phyloP scores from a whole-genome alignment of 1,139 yeast species.

The Suhomyces kunorum region DNA sequence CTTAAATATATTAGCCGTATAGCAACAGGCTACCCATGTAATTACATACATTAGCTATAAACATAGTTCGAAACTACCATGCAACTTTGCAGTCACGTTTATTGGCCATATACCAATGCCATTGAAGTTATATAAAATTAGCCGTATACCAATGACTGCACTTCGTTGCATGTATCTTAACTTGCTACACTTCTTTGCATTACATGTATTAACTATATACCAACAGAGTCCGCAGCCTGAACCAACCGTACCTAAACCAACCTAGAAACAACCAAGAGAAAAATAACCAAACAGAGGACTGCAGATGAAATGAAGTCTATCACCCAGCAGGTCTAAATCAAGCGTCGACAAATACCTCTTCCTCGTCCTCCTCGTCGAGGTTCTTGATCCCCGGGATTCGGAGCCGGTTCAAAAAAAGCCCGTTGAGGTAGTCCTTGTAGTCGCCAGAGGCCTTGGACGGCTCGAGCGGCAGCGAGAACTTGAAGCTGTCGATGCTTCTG shows the following conservation, averaged over 20 bases:
- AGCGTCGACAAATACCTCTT: slow-evolving; percentile 32
- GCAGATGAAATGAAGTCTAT: slow-evolving; percentile 8
- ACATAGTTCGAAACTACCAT: too few relatives aligned
- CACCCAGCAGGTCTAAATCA: slow-evolving; percentile 12
- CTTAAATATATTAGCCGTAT: too few relatives aligned
- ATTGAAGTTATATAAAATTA: not conserved
- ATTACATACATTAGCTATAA: too few relatives aligned
- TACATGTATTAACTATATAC: slow-evolving; percentile 8
- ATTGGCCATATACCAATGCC: not conserved
- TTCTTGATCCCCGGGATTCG: slow-evolving; percentile 21
- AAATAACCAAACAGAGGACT: not conserved
- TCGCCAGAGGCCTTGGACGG: slow-evolving; percentile 9
- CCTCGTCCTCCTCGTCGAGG: slow-evolving; percentile 29
- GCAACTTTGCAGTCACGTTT: not conserved
- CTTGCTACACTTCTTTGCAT: not conserved
- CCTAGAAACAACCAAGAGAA: not conserved
- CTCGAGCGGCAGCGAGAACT: slow-evolving; percentile 6
- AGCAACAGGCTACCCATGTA: too few relatives aligned
- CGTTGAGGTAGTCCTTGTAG: slow-evolving; percentile 20
- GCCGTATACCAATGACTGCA: too few relatives aligned
- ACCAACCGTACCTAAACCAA: slow-evolving; percentile 10
- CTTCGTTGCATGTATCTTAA: not conserved
- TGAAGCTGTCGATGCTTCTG: slow-evolving; percentile 10
- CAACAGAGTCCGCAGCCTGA: slow-evolving; percentile 6
- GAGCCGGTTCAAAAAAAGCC: slow-evolving; percentile 22